These are phyloP conservation scores for Fusarium udum DNA, from an alignment of 2,329 filamentous ascomycete species.

Conservation along the genomic window DNA sequence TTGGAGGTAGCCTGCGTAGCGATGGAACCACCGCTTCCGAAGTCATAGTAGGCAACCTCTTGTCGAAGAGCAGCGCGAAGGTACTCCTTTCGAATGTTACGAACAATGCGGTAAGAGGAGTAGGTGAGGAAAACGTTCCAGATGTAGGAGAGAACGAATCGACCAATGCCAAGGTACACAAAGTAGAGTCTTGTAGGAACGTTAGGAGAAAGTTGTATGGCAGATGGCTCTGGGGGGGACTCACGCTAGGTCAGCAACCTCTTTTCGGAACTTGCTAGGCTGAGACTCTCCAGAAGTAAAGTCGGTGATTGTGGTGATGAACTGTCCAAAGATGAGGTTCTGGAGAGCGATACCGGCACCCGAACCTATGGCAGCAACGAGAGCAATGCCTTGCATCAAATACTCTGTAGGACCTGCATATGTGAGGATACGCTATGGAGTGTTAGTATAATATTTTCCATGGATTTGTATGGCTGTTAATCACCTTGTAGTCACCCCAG, in stretches of 20 bases:
- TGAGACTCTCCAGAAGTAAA: conserved; percentile 43
- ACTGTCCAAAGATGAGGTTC: conserved; percentile 52
- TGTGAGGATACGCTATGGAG: conserved; percentile 45
- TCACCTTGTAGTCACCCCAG: conserved; percentile 39
- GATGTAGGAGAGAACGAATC: conserved; percentile 61
- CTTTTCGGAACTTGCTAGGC: conserved; percentile 43
- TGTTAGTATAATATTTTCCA: conserved; percentile 1
- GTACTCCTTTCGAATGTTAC: conserved; percentile 59
- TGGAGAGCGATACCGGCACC: conserved; percentile 51
- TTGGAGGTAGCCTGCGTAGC: conserved; percentile 52
- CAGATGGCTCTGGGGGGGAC: conserved; percentile 45
- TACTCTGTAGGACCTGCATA: conserved; percentile 44
- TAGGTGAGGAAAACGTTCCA: conserved; percentile 58
- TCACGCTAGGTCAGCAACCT: conserved; percentile 47
- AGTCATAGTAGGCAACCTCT: conserved; percentile 61
- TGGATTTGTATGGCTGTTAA: neutral
- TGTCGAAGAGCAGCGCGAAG: conserved; percentile 60
- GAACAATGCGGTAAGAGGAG: conserved; percentile 60
- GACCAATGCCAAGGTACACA: conserved; percentile 65
- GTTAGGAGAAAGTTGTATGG: conserved; percentile 35
- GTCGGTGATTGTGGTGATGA: conserved; percentile 49
- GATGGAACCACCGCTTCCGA: conserved; percentile 53
- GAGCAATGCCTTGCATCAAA: conserved; percentile 41
- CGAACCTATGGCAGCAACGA: conserved; percentile 49
- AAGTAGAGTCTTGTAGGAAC: conserved; percentile 59